Conservation (phyloP, 2,329 filamentous ascomycete genomes). For the Huntiella savannae region DNA sequence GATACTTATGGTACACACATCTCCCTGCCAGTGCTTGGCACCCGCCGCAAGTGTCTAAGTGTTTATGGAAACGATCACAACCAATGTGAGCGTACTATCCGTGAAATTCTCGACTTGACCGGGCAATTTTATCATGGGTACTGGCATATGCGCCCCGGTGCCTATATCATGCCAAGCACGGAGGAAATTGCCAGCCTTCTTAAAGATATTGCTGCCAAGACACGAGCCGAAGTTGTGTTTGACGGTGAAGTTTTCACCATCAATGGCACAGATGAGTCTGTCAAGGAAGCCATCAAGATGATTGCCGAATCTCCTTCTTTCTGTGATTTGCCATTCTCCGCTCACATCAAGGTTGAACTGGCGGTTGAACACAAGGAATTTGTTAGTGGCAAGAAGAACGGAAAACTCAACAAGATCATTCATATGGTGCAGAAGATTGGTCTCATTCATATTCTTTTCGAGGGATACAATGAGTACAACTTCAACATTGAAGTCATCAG, state of each 20-base stretch:
- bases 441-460: conserved; percentile 97
- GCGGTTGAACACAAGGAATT: conserved; percentile 99
- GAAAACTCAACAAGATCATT: conserved; percentile 96
- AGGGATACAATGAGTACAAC: conserved; percentile 98
- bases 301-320: conserved; percentile 85
- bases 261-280: conserved; percentile 87
- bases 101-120: conserved; percentile 90
- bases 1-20: conserved; percentile 93
- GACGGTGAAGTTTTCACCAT: conserved; percentile 88
- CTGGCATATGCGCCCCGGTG: conserved; percentile 46
- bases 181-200: conserved; percentile 39
- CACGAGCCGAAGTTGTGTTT: conserved; percentile 83
- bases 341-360: conserved; percentile 94
- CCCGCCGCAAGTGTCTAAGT: conserved; percentile 64
- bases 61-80: conserved; percentile 87
- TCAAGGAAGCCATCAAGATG: conserved; percentile 86
- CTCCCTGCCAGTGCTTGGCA: conserved; percentile 72
- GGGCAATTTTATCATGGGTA: conserved; percentile 95
- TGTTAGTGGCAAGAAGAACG: conserved; percentile 98
- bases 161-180: conserved; percentile 6
- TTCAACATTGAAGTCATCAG: conserved; percentile 98
- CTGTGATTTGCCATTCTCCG: conserved; percentile 71
- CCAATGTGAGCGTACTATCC: conserved; percentile 83
- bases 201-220: conserved; percentile 88
- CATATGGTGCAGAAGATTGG: conserved; percentile 71